Evolutionary conservation across 2,329 filamentous ascomycete genomes (phyloP).

Genomic region (Fusarium tuaranense): DNA sequence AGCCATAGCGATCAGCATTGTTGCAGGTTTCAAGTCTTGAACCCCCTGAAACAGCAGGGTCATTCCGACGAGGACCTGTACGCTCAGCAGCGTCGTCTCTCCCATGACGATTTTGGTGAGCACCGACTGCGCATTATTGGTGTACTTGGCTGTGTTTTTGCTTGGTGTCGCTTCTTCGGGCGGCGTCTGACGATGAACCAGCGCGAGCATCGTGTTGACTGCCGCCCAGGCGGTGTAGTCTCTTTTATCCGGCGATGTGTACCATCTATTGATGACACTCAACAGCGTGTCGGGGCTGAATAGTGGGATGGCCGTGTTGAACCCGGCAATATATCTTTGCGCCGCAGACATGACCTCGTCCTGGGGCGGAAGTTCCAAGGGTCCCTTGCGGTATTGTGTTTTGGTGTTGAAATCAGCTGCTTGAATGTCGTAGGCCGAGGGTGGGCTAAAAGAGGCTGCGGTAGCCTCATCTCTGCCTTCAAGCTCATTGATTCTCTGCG

Average conservation of each 20-base stretch:
- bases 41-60: slow-evolving; percentile 16
- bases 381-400: accelerated
- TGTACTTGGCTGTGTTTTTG: not conserved
- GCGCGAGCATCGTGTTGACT: slow-evolving; percentile 23
- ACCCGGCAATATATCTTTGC: not conserved
- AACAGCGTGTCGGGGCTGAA: slow-evolving; percentile 11
- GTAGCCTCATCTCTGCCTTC: not conserved
- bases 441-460: not conserved
- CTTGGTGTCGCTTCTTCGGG: accelerated
- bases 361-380: not conserved
- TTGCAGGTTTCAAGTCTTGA: slow-evolving; percentile 6
- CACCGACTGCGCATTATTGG: slow-evolving; percentile 26
- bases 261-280: slow-evolving; percentile 3
- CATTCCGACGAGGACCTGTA: slow-evolving; percentile 28
- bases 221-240: slow-evolving; percentile 15
- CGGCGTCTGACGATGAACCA: slow-evolving; percentile 10
- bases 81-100: not conserved
- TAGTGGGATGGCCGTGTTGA: slow-evolving; percentile 24
- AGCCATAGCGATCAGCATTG: slow-evolving; percentile 20
- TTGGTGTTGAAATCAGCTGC: not conserved
- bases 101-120: slow-evolving; percentile 12
- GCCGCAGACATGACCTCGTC: not conserved
- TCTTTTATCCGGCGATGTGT: not conserved
- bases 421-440: accelerated
- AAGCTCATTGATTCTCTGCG: not conserved